A percentile compares a stretch with the other conserved stretches of the same genome.
Conservation (phyloP, 371 early-diverging fungal genomes). For the Syncephalastrum monosporum region DNA sequence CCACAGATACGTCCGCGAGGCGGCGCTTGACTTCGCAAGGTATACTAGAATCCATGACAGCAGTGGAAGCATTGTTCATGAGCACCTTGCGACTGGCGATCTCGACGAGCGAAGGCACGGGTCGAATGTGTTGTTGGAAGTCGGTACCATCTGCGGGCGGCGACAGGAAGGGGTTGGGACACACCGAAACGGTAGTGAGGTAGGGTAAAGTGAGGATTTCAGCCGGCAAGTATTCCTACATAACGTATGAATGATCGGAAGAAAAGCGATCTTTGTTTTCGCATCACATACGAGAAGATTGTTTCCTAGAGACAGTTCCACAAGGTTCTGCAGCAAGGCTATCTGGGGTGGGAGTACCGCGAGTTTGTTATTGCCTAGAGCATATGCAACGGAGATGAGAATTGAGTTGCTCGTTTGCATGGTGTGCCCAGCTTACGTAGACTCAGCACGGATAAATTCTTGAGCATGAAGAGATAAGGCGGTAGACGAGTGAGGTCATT, state of each 20-base stretch:
- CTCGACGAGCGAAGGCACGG: conserved; percentile 26
- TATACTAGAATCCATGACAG: conserved; percentile 1
- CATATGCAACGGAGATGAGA: neutral
- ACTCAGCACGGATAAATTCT: conserved; percentile 56
- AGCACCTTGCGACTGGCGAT: conserved; percentile 20
- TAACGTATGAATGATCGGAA: neutral
- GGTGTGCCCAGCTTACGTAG: conserved; percentile 33
- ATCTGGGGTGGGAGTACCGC: conserved; percentile 53
- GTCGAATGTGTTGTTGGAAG: conserved; percentile 4
- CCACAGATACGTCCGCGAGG: conserved; percentile 17
- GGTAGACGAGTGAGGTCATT: conserved; percentile 41
- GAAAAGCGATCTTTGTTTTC: neutral
- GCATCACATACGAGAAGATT: conserved; percentile 43
- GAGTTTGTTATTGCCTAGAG: conserved; percentile 51
- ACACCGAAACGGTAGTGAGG: conserved; percentile 26
- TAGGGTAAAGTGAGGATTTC: conserved; percentile 30
- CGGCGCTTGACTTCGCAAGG: conserved; percentile 17
- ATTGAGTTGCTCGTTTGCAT: neutral
- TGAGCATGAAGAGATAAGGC: conserved; percentile 43
- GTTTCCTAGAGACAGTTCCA: conserved; percentile 59
- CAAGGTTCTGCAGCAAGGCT: conserved; percentile 52
- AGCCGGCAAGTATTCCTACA: conserved; percentile 32
- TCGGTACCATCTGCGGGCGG: neutral
- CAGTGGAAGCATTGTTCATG: neutral
- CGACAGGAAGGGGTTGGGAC: conserved; percentile 34